Evolutionary conservation across 305 asterid species (phyloP), one percentile per base, ranked within the genome.

Genomic region (Solanum chacoense): DNA sequence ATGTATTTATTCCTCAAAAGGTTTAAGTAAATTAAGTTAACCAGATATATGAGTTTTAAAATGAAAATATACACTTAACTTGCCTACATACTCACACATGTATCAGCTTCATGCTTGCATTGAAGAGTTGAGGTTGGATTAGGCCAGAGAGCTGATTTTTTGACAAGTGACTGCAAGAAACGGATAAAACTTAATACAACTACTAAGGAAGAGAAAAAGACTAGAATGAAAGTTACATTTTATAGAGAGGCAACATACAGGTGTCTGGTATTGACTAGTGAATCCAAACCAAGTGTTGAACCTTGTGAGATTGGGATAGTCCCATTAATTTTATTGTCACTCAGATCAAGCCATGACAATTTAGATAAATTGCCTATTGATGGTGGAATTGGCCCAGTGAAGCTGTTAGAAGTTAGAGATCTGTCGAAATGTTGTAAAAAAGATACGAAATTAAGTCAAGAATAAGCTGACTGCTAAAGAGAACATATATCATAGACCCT

Each of bases 261-360:
- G 92, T 97, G 98, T 90, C 89, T 92, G 78, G 99, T 96, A 65
- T 37, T 87, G 74, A 87, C 92, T 67, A 97, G 95, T 92, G 7
- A 90, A 90, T 97, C 98, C 90, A 96, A 91, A 91, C 99, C 99
- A 89, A 94, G 91, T 77, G 89, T 5, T 45, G 94, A 59, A 69
- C 71, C 91, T 86, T 11, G 90, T 8, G 98, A 95, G 92, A 96
- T 91, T 42, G 99, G 99, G 91, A 97, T 93, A 77, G 90, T 85
- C 78, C 98, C 99, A 80, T 45, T 92, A 42, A 97, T 96, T 88
- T 88, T 81, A 90, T 97, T 97, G 89, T 92, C 91, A 88, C 98
- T 93, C 87, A 97, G 91, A 89, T 97, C 98, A 85, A 96, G 93
- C 98, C 98, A 97, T 16, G 98, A 96, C 34, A 97, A 94, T 31